phyloP scores from a whole-genome alignment of 805 yeast species.

The Yarrowia keelungensis region DNA sequence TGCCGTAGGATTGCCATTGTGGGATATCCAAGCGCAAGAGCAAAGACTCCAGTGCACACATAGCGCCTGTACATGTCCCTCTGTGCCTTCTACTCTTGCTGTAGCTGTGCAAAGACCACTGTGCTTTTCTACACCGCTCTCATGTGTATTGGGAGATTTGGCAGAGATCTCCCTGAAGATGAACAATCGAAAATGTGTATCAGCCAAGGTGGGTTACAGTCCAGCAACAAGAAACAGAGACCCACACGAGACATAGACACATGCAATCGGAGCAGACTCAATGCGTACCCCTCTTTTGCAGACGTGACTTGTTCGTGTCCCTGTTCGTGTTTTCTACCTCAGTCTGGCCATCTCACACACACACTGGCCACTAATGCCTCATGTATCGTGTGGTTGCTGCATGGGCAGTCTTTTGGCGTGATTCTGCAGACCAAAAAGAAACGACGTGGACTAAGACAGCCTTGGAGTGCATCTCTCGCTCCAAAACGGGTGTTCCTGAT shows the following conservation, averaged over 20 bases:
- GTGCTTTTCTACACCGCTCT: background rate
- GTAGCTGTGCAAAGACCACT: background rate
- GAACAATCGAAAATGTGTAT: too few relatives aligned
- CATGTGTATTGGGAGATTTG: conserved; percentile 3
- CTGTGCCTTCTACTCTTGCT: background rate
- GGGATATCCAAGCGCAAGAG: background rate
- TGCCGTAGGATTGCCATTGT: conserved; percentile 21
- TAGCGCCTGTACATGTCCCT: background rate
- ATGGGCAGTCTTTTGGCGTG: conserved; percentile 16
- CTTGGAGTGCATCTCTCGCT: background rate
- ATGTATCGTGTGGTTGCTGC: conserved; percentile 33
- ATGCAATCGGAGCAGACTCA: background rate
- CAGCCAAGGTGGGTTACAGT: too few relatives aligned
- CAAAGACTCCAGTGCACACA: too few relatives aligned
- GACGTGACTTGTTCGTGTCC: background rate
- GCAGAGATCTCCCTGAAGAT: too few relatives aligned
- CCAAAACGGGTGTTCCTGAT: conserved; percentile 36
- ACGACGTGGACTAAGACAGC: conserved; percentile 19
- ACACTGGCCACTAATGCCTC: conserved; percentile 1
- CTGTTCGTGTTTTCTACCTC: background rate
- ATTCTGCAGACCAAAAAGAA: conserved; percentile 28
- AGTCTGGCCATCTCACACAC: background rate
- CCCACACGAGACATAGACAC: too few relatives aligned
- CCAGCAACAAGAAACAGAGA: too few relatives aligned
- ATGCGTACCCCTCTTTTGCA: background rate